phyloP scores from a whole-genome alignment of 306 rosid genomes.

The Fragaria iinumae region DNA sequence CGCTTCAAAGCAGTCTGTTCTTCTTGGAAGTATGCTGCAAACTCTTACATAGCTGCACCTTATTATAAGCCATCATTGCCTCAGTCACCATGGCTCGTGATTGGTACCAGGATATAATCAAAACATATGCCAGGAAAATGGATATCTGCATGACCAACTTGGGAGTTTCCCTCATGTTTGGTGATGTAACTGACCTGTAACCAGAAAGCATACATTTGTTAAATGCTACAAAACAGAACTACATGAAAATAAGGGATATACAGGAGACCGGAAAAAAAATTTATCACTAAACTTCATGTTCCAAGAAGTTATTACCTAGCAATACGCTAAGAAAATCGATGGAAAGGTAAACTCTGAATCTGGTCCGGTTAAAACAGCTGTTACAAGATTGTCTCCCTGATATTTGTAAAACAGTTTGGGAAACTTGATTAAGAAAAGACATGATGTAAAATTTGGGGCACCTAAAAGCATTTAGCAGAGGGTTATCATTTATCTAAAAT shows the following conservation, averaged over 20 bases:
- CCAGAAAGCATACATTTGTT: constrained; percentile 17
- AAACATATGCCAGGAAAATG: constrained; percentile 83
- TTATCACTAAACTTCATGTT: neutral
- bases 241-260: neutral
- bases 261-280: neutral
- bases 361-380: constrained; percentile 88
- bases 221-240: neutral
- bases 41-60: neutral
- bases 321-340: constrained; percentile 83
- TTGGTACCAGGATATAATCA: constrained; percentile 64
- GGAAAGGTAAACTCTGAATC: constrained; percentile 98
- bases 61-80: neutral
- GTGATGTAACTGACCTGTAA: constrained; percentile 91
- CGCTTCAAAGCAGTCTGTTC: neutral
- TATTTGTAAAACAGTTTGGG: constrained; percentile 23
- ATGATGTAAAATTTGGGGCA: constrained; percentile 5
- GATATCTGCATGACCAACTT: constrained; percentile 88
- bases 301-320: constrained; percentile 61
- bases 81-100: neutral
- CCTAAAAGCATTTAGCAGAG: neutral
- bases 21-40: neutral
- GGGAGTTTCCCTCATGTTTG: constrained; percentile 96
- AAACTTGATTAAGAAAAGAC: neutral
- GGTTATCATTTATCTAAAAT: neutral
- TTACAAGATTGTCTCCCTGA: constrained; percentile 90